phyloP scores from a whole-genome alignment of 441 rosid genomes.

The Capsella rubella region DNA sequence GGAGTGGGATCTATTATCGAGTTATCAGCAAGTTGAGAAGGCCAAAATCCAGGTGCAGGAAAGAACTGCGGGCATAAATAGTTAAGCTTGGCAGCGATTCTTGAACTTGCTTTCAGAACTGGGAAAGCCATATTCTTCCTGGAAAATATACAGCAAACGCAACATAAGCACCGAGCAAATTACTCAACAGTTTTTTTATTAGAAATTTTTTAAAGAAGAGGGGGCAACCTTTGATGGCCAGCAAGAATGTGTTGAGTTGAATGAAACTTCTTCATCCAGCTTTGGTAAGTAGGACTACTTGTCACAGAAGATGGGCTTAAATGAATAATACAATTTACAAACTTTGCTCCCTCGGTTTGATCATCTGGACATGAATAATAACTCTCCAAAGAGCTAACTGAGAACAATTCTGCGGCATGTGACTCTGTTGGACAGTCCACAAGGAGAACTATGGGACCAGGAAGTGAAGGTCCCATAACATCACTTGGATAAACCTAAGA shows the following conservation, averaged over 20 bases:
- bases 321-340: constrained; percentile 82
- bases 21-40: constrained; percentile 48
- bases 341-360: constrained; percentile 46
- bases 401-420: constrained; percentile 61
- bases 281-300: constrained; percentile 62
- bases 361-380: constrained; percentile 50
- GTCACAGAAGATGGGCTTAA: constrained; percentile 75
- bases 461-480: constrained; percentile 90
- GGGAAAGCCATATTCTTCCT: constrained; percentile 90
- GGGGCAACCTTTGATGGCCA: constrained; percentile 73
- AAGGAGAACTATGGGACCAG: constrained; percentile 85
- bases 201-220: constrained; percentile 24
- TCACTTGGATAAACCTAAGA: constrained; percentile 71
- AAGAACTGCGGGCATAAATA: constrained; percentile 96
- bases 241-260: constrained; percentile 85
- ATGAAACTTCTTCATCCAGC: constrained; percentile 83
- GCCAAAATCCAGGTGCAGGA: constrained; percentile 88
- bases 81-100: constrained; percentile 82
- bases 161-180: constrained; percentile 24
- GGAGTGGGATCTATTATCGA: constrained; percentile 37
- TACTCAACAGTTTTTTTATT: constrained; percentile 4
- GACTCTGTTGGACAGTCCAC: constrained; percentile 89
- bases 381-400: constrained; percentile 53
- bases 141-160: constrained; percentile 26
- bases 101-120: constrained; percentile 81